Evolutionary conservation across 1,284 basidiomycete genomes (phyloP).

Genomic region (Trametes polyzona): DNA sequence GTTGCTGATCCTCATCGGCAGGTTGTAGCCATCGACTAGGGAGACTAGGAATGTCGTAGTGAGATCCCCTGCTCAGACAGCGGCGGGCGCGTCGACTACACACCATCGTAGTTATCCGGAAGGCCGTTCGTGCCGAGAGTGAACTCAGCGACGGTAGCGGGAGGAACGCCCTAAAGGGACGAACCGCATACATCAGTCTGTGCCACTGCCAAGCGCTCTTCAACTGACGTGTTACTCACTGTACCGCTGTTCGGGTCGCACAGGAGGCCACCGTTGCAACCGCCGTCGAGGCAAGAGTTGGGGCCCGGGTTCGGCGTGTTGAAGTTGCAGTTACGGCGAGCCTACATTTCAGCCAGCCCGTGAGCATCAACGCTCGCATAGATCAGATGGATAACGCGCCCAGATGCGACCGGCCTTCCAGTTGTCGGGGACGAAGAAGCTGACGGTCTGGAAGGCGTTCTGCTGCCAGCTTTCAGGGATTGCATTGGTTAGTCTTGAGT

Average conservation of each 20-base stretch:
- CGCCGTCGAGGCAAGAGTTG: slow-evolving; percentile 47
- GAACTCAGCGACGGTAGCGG: slow-evolving; percentile 47
- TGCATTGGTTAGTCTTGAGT: no score
- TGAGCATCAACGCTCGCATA: not conserved
- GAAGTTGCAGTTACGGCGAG: slow-evolving; percentile 50
- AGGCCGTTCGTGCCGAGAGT: slow-evolving; percentile 37
- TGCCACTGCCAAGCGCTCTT: no score
- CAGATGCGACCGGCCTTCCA: slow-evolving; percentile 46
- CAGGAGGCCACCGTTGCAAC: slow-evolving; percentile 50
- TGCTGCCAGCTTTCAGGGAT: slow-evolving; percentile 44
- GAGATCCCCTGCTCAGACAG: not conserved
- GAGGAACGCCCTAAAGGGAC: slow-evolving; percentile 34
- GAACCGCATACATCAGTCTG: no score
- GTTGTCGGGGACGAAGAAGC: slow-evolving; percentile 41
- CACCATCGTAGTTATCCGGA: slow-evolving; percentile 47
- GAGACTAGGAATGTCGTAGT: slow-evolving; percentile 3
- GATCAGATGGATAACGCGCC: slow-evolving; percentile 24
- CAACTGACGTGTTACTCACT: no score
- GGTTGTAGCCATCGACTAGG: slow-evolving; percentile 46
- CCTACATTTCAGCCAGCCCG: slow-evolving; percentile 33
- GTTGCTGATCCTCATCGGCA: slow-evolving; percentile 46
- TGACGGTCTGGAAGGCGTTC: slow-evolving; percentile 34
- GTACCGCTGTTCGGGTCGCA: slow-evolving; percentile 46
- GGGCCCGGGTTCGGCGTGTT: slow-evolving; percentile 40
- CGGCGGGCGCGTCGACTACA: not conserved